Evolutionary conservation across 2,329 filamentous ascomycete genomes (phyloP).

Genomic region (Teratosphaeria zuluensis): DNA sequence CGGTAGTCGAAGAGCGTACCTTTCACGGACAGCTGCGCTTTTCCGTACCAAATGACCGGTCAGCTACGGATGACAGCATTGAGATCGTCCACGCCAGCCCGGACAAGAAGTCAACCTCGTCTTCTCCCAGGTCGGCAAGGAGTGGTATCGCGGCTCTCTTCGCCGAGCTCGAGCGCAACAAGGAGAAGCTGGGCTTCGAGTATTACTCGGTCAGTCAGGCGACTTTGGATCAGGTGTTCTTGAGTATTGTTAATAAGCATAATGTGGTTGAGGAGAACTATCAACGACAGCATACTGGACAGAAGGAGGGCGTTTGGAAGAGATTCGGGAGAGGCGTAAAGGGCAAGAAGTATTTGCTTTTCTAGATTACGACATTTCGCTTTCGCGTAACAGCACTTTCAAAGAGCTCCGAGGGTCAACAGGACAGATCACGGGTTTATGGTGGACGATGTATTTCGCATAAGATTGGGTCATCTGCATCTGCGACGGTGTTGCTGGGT

Average conservation of each 20-base stretch:
- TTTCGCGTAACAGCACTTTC: background rate
- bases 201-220: constrained; percentile 83
- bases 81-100: constrained; percentile 1
- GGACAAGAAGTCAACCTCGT: background rate
- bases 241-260: constrained; percentile 72
- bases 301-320: background rate
- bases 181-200: constrained; percentile 59
- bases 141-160: constrained; percentile 59
- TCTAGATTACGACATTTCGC: background rate
- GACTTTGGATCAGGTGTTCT: constrained; percentile 82
- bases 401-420: background rate
- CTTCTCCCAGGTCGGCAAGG: background rate
- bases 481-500: too few species aligned
- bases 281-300: constrained; percentile 1
- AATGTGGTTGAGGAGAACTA: constrained; percentile 63
- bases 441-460: background rate
- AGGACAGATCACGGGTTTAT: background rate
- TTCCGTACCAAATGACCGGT: constrained; percentile 48
- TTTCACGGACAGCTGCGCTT: constrained; percentile 88
- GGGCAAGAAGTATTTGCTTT: background rate
- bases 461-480: background rate
- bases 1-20: constrained; percentile 59
- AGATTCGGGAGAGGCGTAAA: background rate
- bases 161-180: constrained; percentile 61
- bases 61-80: constrained; percentile 6